Evolutionary conservation across 306 rosid genomes (phyloP), one percentile per base, ranked within the genome.

Genomic region (Medicago arabica): DNA sequence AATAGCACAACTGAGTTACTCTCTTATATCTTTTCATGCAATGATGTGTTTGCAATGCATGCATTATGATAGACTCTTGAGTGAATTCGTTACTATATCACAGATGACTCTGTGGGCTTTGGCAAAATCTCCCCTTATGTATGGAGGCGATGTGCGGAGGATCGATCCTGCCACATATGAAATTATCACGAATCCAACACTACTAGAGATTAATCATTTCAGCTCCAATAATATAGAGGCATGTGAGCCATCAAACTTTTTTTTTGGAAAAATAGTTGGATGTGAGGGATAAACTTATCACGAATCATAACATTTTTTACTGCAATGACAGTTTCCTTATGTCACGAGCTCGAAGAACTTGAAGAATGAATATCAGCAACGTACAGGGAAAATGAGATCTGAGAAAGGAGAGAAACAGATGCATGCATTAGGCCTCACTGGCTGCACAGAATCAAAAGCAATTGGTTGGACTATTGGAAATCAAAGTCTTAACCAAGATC

Each of bases 101-200:
- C 89, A 95, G 99, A 84, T 92, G 88, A 92, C 96, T 68, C 77
- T 95, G 76, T 95, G 99, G 97, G 83, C 92, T 61, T 80, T 95
- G 82, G 91, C 99, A 44, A 95, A 87, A 84, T 95, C 99, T 85
- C 99, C 99, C 71, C 88, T 95, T 62, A 95, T 92, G 97, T 95
- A 69, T 84, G 99, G 99, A 23, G 99, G 99, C 62, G 97, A 95
- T 87, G 78, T 95, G 83, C 85, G 97, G 78, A 88, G 84, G 53
- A 82, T 92, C 6, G 89, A 92, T 64, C 50, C 82, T 23, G 4
- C 66, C 39, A 87, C 97, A 40, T 84, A 44, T 49, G 76, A 75
- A 61, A 53, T 92, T 67, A 83, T 95, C 75, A 88, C 93, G 8
- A 84, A 90, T 79, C 96, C 97, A 46, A 88, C 81, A 41, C 44